phyloP scores from a whole-genome alignment of 257 asterid genomes.

The Fraxinus quadrangulata region DNA sequence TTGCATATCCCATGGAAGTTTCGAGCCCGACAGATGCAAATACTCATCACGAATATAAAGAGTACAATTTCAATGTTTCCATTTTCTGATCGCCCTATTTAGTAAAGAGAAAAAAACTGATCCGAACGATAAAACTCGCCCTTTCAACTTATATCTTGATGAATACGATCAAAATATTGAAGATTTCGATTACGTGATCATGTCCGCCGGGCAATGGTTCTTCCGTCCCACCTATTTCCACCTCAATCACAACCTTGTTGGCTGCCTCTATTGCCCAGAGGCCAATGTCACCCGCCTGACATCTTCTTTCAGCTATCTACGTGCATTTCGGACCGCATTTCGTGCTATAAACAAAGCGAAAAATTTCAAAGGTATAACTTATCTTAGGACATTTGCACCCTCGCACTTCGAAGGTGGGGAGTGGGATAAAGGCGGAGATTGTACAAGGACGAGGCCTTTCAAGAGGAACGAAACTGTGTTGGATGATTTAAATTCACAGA shows the following conservation, averaged over 20 bases:
- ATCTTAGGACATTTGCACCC: conserved; percentile 71
- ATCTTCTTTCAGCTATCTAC: conserved; percentile 65
- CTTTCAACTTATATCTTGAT: conserved; percentile 68
- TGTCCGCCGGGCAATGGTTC: conserved; percentile 96
- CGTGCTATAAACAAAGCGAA: conserved; percentile 46
- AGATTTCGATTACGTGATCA: conserved; percentile 58
- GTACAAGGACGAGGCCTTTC: conserved; percentile 61
- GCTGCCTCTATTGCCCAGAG: conserved; percentile 78
- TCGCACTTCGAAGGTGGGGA: conserved; percentile 88
- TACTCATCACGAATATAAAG: conserved; percentile 59
- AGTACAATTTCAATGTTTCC: conserved; percentile 72
- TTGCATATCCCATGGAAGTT: conserved; percentile 49
- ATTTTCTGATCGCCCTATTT: conserved; percentile 83
- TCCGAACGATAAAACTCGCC: conserved; percentile 52
- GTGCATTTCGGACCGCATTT: conserved; percentile 78
- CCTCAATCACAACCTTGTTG: conserved; percentile 43
- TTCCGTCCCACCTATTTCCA: conserved; percentile 81
- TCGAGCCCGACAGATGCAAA: conserved; percentile 52
- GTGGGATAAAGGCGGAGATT: conserved; percentile 89
- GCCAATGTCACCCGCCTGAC: conserved; percentile 50
- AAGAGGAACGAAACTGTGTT: conserved; percentile 41
- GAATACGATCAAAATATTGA: conserved; percentile 57
- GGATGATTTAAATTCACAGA: conserved; percentile 54
- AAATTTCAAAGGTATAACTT: conserved; percentile 48
- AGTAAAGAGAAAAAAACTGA: conserved; percentile 47